Conservation (phyloP, 1,139 yeast species). For the Chernovozyma sophiae-reginae region DNA sequence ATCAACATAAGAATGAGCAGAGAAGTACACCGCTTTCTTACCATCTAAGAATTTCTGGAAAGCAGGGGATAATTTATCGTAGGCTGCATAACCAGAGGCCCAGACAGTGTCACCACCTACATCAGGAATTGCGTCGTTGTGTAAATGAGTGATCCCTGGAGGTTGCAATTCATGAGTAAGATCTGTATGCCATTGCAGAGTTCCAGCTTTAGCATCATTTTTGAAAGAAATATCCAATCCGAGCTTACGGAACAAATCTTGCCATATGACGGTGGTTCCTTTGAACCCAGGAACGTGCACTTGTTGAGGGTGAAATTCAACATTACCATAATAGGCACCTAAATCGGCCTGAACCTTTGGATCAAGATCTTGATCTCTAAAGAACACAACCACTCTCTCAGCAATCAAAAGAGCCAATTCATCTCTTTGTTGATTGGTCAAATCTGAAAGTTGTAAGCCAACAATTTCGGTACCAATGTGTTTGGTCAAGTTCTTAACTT, state of each 20-base stretch:
- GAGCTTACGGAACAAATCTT: slow-evolving; percentile 10
- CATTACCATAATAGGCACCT: slow-evolving; percentile 43
- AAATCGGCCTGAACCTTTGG: slow-evolving; percentile 42
- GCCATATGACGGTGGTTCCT: slow-evolving; percentile 15
- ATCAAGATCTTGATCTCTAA: slow-evolving; percentile 44
- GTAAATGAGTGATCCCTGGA: slow-evolving; percentile 16
- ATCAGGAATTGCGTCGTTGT: slow-evolving; percentile 14
- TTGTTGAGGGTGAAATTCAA: slow-evolving; percentile 46
- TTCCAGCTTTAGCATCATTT: slow-evolving; percentile 10
- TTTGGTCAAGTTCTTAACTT: slow-evolving; percentile 16
- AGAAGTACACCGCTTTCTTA: slow-evolving; percentile 19
- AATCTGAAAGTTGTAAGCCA: slow-evolving; percentile 18
- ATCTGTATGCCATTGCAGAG: slow-evolving; percentile 16
- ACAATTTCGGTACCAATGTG: slow-evolving; percentile 20
- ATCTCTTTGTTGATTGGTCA: slow-evolving; percentile 19
- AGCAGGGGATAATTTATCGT: slow-evolving; percentile 21
- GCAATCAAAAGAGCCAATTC: slow-evolving; percentile 47
- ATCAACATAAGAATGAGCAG: slow-evolving; percentile 20
- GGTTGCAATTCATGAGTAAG: slow-evolving; percentile 16
- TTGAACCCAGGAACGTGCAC: slow-evolving; percentile 37
- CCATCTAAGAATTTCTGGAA: slow-evolving; percentile 21
- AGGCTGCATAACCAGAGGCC: slow-evolving; percentile 19
- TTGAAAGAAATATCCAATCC: slow-evolving; percentile 13
- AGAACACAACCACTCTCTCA: slow-evolving; percentile 48
- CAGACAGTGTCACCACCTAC: slow-evolving; percentile 17